phyloP scores from a whole-genome alignment of 495 filamentous ascomycete species.

The Opeltia flavorubescens region DNA sequence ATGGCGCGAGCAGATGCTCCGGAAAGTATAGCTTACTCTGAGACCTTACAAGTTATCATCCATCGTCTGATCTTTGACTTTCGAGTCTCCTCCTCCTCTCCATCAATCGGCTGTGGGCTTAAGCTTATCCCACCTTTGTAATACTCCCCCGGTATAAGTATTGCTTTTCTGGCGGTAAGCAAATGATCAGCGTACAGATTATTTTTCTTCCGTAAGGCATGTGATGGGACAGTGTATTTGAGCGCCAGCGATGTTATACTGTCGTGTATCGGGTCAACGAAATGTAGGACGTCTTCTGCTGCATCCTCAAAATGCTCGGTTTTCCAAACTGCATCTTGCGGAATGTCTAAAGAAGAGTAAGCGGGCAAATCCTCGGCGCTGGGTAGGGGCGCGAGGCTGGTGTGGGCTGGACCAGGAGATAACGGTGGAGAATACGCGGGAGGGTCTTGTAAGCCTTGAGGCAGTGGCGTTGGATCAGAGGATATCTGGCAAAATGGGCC shows the following conservation, averaged over 20 bases:
- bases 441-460: conserved; percentile 41
- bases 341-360: conserved; percentile 20
- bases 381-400: conserved; percentile 10
- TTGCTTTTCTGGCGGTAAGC: conserved; percentile 45
- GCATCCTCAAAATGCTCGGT: conserved; percentile 1
- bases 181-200: conserved; percentile 50
- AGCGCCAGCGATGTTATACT: conserved; percentile 50
- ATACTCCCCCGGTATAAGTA: conserved; percentile 52
- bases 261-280: conserved; percentile 47
- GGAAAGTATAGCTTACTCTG: conserved; percentile 33
- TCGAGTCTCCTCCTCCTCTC: conserved; percentile 51
- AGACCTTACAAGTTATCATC: conserved; percentile 57
- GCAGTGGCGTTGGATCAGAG: conserved; percentile 33
- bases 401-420: conserved; percentile 14
- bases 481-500: conserved; percentile 43
- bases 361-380: conserved; percentile 25
- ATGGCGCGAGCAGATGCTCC: not conserved
- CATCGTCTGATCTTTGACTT: conserved; percentile 52
- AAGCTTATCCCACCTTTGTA: conserved; percentile 49
- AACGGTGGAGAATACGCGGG: conserved; percentile 39
- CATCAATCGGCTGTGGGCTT: conserved; percentile 49
- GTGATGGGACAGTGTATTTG: conserved; percentile 46
- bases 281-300: conserved; percentile 49
- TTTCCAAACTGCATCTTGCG: conserved; percentile 7
- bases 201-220: conserved; percentile 43